These are phyloP conservation scores for Cyclotella sp. DNA, from an alignment of 108 stramenopile genomes.

Conservation along the genomic window DNA sequence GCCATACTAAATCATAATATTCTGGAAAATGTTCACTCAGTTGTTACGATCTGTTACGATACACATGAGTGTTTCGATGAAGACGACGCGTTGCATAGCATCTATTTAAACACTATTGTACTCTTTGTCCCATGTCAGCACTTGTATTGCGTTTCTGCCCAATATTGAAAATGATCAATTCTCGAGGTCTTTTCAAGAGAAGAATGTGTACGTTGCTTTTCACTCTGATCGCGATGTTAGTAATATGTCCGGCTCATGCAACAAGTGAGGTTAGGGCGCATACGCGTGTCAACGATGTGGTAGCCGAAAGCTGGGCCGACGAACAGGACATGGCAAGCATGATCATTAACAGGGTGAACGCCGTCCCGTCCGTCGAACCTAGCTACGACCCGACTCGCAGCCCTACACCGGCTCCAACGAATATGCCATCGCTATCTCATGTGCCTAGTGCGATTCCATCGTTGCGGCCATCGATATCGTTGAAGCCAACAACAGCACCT, in stretches of 20 bases:
- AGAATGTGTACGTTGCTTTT: not conserved
- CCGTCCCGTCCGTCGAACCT: slow-evolving; percentile 9
- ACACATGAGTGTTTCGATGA: too few relatives aligned
- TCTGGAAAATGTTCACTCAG: too few relatives aligned
- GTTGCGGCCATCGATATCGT: slow-evolving; percentile 13
- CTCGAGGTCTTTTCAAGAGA: not conserved
- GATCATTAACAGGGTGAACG: slow-evolving; percentile 9
- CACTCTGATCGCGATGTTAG: not conserved
- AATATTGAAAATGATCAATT: not conserved
- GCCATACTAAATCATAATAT: too few relatives aligned
- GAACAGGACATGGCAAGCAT: slow-evolving; percentile 11
- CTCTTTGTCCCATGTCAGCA: not conserved
- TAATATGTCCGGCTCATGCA: not conserved
- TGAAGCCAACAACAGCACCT: slow-evolving; percentile 12
- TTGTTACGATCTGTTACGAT: too few relatives aligned
- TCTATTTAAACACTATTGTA: not conserved
- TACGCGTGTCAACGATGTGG: slow-evolving; percentile 5
- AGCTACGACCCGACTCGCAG: slow-evolving; percentile 5
- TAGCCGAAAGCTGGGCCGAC: slow-evolving; percentile 16
- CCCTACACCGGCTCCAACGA: slow-evolving; percentile 10
- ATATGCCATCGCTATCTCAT: slow-evolving; percentile 4
- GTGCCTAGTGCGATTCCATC: slow-evolving; percentile 7
- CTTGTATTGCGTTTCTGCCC: not conserved
- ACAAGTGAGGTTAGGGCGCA: slow-evolving; percentile 1
- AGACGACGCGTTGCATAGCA: not conserved